Conservation (phyloP, 2,329 filamentous ascomycete genomes). For the Tothia fuscella region DNA sequence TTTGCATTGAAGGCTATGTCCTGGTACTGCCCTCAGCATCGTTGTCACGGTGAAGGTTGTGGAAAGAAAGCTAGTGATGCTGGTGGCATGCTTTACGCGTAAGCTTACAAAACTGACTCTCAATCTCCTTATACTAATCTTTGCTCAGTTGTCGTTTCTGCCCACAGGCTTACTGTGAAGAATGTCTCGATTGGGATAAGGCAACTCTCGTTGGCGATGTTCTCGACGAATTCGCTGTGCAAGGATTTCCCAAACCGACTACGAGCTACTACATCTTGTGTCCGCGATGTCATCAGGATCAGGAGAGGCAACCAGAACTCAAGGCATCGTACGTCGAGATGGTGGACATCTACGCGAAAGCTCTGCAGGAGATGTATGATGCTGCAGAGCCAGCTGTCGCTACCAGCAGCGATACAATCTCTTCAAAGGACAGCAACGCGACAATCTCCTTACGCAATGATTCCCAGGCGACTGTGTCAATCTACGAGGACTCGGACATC, state of each 20-base stretch:
- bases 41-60: constrained; percentile 43
- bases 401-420: too few species aligned
- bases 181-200: constrained; percentile 43
- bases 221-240: constrained; percentile 40
- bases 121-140: not conserved
- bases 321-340: too few species aligned
- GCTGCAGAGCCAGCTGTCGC: too few species aligned
- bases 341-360: too few species aligned
- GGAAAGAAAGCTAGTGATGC: constrained; percentile 38
- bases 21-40: constrained; percentile 46
- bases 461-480: too few species aligned
- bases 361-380: too few species aligned
- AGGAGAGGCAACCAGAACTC: not conserved
- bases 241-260: constrained; percentile 29
- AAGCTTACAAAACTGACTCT: not conserved
- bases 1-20: constrained; percentile 29
- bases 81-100: constrained; percentile 36
- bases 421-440: too few species aligned
- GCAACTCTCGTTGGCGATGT: constrained; percentile 39
- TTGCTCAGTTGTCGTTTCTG: constrained; percentile 39
- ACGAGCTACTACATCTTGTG: constrained; percentile 44
- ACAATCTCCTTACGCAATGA: too few species aligned
- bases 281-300: constrained; percentile 24
- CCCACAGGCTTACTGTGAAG: constrained; percentile 44
- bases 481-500: too few species aligned